phyloP scores from a whole-genome alignment of 805 yeast species.

The Myxozyma nipponensis region DNA sequence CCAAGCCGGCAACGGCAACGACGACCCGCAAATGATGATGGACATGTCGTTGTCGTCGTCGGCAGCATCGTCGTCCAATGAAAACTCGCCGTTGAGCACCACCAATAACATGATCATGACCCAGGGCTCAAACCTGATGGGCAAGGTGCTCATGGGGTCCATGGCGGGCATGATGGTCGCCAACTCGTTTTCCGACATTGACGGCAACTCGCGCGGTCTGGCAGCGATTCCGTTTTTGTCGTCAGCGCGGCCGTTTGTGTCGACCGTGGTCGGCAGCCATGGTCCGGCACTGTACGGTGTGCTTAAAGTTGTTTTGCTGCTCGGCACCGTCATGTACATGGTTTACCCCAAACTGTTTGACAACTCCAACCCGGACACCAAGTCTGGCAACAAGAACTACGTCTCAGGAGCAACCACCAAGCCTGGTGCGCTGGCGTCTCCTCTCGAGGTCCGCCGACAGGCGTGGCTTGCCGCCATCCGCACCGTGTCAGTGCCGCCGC shows the following conservation, averaged over 20 bases:
- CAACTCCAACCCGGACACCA: neutral
- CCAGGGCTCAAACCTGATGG: slow-evolving; percentile 15
- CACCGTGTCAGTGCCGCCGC: slow-evolving; percentile 30
- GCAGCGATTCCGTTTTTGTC: slow-evolving; percentile 33
- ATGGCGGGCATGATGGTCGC: slow-evolving; percentile 40
- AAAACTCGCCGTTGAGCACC: neutral
- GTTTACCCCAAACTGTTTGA: slow-evolving; percentile 31
- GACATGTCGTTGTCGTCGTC: neutral
- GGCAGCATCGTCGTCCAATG: neutral
- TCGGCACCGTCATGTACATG: slow-evolving; percentile 34
- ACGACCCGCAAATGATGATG: neutral
- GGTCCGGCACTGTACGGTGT: slow-evolving; percentile 20
- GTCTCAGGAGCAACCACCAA: slow-evolving; percentile 1
- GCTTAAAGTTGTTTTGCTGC: slow-evolving; percentile 31
- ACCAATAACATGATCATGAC: neutral
- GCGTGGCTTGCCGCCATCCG: slow-evolving; percentile 34
- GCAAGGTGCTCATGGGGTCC: slow-evolving; percentile 37
- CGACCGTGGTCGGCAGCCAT: slow-evolving; percentile 15
- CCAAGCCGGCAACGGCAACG: slow-evolving; percentile 1
- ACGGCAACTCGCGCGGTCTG: slow-evolving; percentile 32
- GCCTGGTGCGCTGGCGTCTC: slow-evolving; percentile 11
- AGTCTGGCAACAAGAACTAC: slow-evolving; percentile 12
- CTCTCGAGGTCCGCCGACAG: slow-evolving; percentile 26
- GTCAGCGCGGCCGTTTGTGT: neutral
- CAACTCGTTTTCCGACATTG: slow-evolving; percentile 23